Evolutionary conservation across 345 rosid genomes (phyloP), one percentile per base, ranked within the genome.

Genomic region (Euphorbia tirucalli): DNA sequence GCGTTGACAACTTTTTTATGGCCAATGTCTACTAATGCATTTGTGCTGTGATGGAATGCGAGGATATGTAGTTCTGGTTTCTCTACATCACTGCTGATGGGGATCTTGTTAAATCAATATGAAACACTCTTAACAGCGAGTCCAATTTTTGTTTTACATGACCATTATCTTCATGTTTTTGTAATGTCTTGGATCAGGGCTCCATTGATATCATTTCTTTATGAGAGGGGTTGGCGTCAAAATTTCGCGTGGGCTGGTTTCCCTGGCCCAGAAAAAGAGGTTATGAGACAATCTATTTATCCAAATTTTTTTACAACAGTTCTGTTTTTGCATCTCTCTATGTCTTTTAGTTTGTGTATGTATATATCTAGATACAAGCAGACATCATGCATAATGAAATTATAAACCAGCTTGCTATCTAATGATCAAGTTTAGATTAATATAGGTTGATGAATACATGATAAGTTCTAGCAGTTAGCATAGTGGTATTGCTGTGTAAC

Each of bases 171-270:
- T 64, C 11, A 19, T 11, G n/a, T 27, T 22, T 56, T 68, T 39
- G 31, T 73, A 7, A 2, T 81, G 56, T 76, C 50, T 78, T 65
- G 76, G 49, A 71, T 66, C 77, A 91, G 98, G 83, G 37, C 73
- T 71, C 92, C 85, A 1, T 43, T 91, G 76, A 82, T 93, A 58
- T 88, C 97, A 2, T 91, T 83, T 78, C 82, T 91, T 70, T 93
- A 93, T 41, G 98, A 93, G 82, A 85, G 97, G 71, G 98, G 98
- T 64, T 93, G 98, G 98, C 92, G 96, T 73, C 98, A 93, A 79
- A 86, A 79, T 66, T 91, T 91, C 68, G 18, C 80, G 21, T 79
- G 83, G 87, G 91, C 85, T 65, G 96, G 98, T 41, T 91, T 85
- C 72, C 98, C 97, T 32, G 96, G 97, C 65, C 93, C 86, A 14